Base-by-base conservation (phyloP, 2,329 filamentous ascomycete genomes). In the Lachnellula occidentalis region DNA sequence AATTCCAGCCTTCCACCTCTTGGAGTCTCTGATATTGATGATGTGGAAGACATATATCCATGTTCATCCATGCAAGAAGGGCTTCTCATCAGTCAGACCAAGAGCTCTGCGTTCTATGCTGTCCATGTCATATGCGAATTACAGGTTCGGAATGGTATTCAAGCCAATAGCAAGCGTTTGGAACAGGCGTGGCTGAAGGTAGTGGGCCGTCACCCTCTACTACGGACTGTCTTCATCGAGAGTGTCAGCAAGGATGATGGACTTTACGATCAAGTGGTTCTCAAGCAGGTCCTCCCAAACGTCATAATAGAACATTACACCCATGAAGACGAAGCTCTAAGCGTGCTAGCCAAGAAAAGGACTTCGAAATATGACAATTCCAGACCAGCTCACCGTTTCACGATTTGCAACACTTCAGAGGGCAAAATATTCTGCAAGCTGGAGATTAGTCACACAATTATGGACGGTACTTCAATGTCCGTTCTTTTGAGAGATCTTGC, bases 401-500 rank as follows among this genome's bases (percentile, higher is more conserved):
- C 70, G 1, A 70, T 78, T 34, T 76, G 73, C 53, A 68, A 73
- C 60, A 74, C 72, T 19, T 42, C 48, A 11, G 31, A 48, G 6
- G 48, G 49, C 2, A 36, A 52, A n/a, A n/a, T 55, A n/a, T 55
- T 55, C 15, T 55, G 49, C 39, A 55, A 52, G 22, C 31, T 56
- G 22, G 49, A 57, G 21, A 53, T 55, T 22, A 56, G 52, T 31
- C 57, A 57, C 46, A 37, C 55, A 12, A 53, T 59, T n/a, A 53
- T 53, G 8, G 57, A 59, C 45, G 57, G 53, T 1, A 42, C 67
- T 41, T 78, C 76, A 0, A 73, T 77, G 27, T 71, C 73, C 0
- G 72, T 76, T 45, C 70, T 79, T 5, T 62, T 76, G 5, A 66
- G 69, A 5, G 76, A 79, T 53, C 56, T 79, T 14, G 69, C 70